Evolutionary conservation across 2,329 filamentous ascomycete genomes (phyloP).

Genomic region (Sclerotinia subarctica): DNA sequence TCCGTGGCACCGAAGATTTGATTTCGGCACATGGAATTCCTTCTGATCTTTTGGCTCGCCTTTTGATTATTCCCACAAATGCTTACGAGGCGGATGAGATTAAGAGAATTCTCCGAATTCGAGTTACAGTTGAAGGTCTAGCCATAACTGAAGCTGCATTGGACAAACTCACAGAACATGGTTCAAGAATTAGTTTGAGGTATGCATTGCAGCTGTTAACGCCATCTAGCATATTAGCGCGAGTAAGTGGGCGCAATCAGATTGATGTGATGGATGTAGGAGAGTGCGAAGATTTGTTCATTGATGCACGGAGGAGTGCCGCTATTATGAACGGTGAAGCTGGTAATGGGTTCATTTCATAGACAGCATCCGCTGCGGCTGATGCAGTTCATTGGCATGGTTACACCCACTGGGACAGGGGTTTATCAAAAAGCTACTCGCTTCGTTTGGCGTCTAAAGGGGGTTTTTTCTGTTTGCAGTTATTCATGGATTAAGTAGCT

Average conservation of each 20-base stretch:
- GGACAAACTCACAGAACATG: conserved; percentile 81
- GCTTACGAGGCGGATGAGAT: conserved; percentile 88
- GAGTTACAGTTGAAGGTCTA: conserved; percentile 77
- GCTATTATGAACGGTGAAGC: conserved; percentile 62
- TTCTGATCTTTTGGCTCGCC: conserved; percentile 84
- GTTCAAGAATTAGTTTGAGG: conserved; percentile 82
- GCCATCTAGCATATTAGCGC: conserved; percentile 71
- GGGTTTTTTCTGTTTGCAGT: not conserved
- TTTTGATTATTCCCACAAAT: conserved; percentile 94
- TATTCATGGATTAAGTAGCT: conserved; percentile 16
- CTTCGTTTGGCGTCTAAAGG: conserved; percentile 23
- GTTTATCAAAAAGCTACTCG: conserved; percentile 22
- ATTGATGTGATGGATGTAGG: conserved; percentile 75
- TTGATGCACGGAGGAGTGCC: conserved; percentile 77
- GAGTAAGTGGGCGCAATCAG: conserved; percentile 73
- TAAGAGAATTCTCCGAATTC: conserved; percentile 83
- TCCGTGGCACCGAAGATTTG: conserved; percentile 80
- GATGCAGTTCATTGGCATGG: conserved; percentile 11
- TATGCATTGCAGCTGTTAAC: conserved; percentile 87
- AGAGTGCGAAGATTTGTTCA: conserved; percentile 80
- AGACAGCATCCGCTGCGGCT: conserved; percentile 22
- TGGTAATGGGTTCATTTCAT: conserved; percentile 54
- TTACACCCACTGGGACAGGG: conserved; percentile 13
- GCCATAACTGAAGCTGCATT: conserved; percentile 77
- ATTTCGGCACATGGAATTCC: conserved; percentile 90